Base-by-base conservation (phyloP, 345 rosid species). In the Iberis pinnata region DNA sequence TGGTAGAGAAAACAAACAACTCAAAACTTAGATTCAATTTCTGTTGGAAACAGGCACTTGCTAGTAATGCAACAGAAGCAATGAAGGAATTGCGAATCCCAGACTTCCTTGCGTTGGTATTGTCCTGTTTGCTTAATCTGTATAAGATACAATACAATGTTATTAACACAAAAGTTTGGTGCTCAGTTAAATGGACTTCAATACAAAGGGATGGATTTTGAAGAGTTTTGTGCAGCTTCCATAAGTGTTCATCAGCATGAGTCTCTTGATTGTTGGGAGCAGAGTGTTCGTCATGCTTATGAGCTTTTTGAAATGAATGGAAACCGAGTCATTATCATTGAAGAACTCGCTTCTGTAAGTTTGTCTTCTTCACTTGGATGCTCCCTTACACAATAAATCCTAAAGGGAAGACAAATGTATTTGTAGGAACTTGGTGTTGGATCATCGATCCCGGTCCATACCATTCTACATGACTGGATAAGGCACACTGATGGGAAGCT, bases 141-240 rank as follows among this genome's bases (percentile, higher is more conserved):
- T 63, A 18, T 47, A 43, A 41, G 43, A 58, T 50, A 35, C 58
- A 45, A 32, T 18, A 22, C 40, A 62, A 17, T 39, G 40, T n/a
- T 49, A 31, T 32, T 10, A 32, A 43, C 29, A 38, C 53, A 16
- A 32, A 43, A 6, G 20, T 22, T 38, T 54, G 41, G 26, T 70
- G 43, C 71, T 37, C 84, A 93, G 99, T 77, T 93, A 58, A 80
- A 70, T 70, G 74, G 81, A 58, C 95, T 93, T 50, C 83, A 78
- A 58, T 79, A 81, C 84, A 83, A 86, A 80, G 78, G 79, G 60
- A 86, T 93, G 97, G 90, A 73, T 50, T 93, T 93, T 35, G 94
- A 80, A 71, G 99, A 93, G 74, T 93, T 93, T 64, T 88, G 97
- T 70, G 95, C 97, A 55, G 97, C 99, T 61, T 73, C 90, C 22